Evolutionary conservation across 306 rosid genomes (phyloP), one percentile per base, ranked within the genome.

Genomic region (Dryas octopetala): DNA sequence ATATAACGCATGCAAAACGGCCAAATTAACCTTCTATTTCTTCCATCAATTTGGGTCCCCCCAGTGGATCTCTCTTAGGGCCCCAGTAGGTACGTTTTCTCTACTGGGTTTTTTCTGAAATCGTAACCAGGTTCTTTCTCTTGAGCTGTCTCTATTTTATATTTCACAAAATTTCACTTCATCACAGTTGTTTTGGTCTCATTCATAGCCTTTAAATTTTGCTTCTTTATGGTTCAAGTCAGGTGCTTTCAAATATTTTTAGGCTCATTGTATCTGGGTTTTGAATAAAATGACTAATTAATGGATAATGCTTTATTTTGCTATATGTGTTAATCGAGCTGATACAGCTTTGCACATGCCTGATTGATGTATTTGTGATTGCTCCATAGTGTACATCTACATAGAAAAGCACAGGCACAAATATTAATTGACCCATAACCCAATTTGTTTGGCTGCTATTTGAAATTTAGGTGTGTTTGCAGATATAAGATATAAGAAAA

Each of bases 101-200:
- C 13, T 9, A 13, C 32, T 40, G 77, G 62, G 51, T 32, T 32
- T 32, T 50, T 48, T 61, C 51, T 62, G 62, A 7, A 62, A 4
- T 62, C 28, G 13, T 62, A 61, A 38, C 40, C 70, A 49, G 62
- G 77, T 74, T 49, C 17, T 40, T 49, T 32, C 70, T 32, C 47
- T 16, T 10, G 2, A 62, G 16, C 77, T 6, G 38, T 61, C 28
- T 32, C 38, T 32, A 32, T 32, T 74, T 55, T 71, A 55, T 55
- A 28, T 32, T 38, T 74, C 49, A 1, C 59, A 16, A 11, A 1
- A 3, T 41, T 57, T 15, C 43, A 4, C 43, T 17, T 55, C 8
- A 17, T 40, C 32, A 49, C 68, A 62, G 60, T 28, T 72, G 62
- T 16, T 9, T 4, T 47, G 11, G 1, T 68, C 40, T 73, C 23